Evolutionary conservation across 2,329 filamentous ascomycete species (phyloP), one percentile per base, ranked within the genome.

Genomic region (Neofusicoccum laricinum): DNA sequence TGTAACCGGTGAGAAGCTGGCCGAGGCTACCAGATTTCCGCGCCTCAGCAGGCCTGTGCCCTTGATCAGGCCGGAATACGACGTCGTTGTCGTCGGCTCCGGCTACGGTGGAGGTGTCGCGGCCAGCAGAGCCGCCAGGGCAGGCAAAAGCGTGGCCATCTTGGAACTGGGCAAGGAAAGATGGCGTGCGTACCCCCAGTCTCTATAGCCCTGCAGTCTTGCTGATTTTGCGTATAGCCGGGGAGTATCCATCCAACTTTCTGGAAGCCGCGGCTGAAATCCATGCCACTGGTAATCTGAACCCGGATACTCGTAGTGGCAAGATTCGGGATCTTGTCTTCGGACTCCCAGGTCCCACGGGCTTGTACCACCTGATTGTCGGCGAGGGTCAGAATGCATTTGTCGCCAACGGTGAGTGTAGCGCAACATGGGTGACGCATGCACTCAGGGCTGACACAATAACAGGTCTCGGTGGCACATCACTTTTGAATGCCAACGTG

Each of bases 81-180:
- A 90, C 74, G 84, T 84, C 41, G 82, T 90, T 12, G 85, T 90
- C 32, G 85, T 90, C 64, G 88, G 88, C 1, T 89, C 87, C 12
- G 88, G 88, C 1, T 91, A 90, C 72, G 88, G 88, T 21, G 88
- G 86, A 46, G 85, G 83, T 30, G 84, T 90, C 17, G 88, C 88
- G 2, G 88, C 88, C 0, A 85, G 85, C 19, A 81, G 87, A 12
- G 86, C 89, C 82, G 84, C 87, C 2, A 81, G 88, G 62, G 83
- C 83, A 1, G 83, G 79, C 2, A 81, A 88, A 70, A 82, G 79
- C 2, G 88, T 90, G 0, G 89, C 87, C 66, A 74, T 91, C n/a
- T 78, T 90, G 0, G 88, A 90, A 71, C 78, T 85, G n/a, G 88
- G 88, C 3, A 79, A 82, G 65, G 88, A 91, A 74, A 82, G 80